Evolutionary conservation across 2,329 filamentous ascomycete species (phyloP), one percentile per base, ranked within the genome.

Genomic region (Purpureocillium lavendulum): DNA sequence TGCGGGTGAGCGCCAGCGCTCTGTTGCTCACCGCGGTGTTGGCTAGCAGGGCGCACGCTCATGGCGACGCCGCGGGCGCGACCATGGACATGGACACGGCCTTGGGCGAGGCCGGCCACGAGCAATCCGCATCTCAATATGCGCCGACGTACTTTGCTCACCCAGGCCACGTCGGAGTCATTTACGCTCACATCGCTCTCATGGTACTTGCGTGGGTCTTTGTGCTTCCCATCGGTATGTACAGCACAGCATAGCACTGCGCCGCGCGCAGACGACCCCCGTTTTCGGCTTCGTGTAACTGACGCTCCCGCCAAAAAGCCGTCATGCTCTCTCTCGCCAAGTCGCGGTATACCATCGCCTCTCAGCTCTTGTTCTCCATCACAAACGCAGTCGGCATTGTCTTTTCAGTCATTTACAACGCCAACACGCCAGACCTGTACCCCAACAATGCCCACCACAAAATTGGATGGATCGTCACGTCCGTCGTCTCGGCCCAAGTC

Each of bases 381-480:
- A 57, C 71, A 29, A 87, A 88, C 55, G 71, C 68, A 3, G 49
- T 82, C 2, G 85, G 82, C 14, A 49, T 89, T 17, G 53, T 86
- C 12, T 57, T 84, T 18, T 79, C 76, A 7, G 71, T 76, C 36
- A 65, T 87, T 28, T 95, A 95, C 67, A 87, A 92, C 57, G 71
- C 75, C 42, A 79, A 75, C 46, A 94, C 87, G 0, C 87, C 88
- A 1, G 86, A 95, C 55, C 66, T 96, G 16, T 96, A 95, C 57
- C 80, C 80, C 26, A 82, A 84, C 56, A 94, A 94, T 56, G 77
- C 83, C n/a, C 89, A 96, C 59, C 81, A 88, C 65, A 88, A 85
- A 59, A 73, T 90, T 33, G 88, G 88, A 40, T 97, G 90, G 90
- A 70, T 86, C 32, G 72, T 83, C 24, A 90, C 84, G 3, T 84